These are phyloP conservation scores for Curvularia lunata DNA, from an alignment of 2,329 filamentous ascomycete genomes.

Conservation along the genomic window DNA sequence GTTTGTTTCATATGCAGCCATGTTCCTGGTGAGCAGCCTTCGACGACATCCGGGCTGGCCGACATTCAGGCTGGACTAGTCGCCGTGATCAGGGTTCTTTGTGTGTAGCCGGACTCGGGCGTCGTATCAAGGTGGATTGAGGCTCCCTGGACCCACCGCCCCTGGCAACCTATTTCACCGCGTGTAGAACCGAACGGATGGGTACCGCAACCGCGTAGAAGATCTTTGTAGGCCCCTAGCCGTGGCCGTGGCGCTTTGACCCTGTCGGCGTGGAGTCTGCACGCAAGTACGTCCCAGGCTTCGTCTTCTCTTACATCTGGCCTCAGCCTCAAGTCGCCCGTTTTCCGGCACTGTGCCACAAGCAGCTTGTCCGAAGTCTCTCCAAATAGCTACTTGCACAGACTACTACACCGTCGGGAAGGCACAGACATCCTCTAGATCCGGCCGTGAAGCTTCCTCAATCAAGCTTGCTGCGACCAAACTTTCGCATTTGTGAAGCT, in stretches of 20 bases:
- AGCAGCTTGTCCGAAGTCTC: background rate
- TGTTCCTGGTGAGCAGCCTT: slow-evolving; percentile 8
- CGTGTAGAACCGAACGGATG: slow-evolving; percentile 6
- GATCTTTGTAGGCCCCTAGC: background rate
- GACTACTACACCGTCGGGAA: background rate
- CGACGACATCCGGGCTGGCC: background rate
- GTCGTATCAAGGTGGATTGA: background rate
- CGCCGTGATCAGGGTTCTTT: slow-evolving; percentile 1
- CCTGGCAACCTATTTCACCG: slow-evolving; percentile 6
- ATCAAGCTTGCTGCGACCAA: background rate
- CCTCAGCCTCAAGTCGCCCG: background rate
- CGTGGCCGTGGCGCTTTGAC: background rate
- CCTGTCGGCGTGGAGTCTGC: background rate
- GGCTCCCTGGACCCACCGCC: background rate
- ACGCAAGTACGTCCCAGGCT: background rate
- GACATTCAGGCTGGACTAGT: slow-evolving; percentile 4
- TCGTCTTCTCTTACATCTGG: too few species aligned
- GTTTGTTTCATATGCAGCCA: slow-evolving; percentile 10
- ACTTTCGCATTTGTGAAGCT: background rate
- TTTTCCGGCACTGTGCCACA: background rate
- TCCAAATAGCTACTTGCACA: background rate
- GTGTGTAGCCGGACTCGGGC: background rate
- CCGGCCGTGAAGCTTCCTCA: background rate
- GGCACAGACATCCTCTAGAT: background rate
- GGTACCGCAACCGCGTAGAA: background rate